A percentile compares a stretch with the other conserved stretches of the same genome.
These are phyloP conservation scores for Castanea sativa DNA, from an alignment of 306 rosid genomes.

Conservation along the genomic window DNA sequence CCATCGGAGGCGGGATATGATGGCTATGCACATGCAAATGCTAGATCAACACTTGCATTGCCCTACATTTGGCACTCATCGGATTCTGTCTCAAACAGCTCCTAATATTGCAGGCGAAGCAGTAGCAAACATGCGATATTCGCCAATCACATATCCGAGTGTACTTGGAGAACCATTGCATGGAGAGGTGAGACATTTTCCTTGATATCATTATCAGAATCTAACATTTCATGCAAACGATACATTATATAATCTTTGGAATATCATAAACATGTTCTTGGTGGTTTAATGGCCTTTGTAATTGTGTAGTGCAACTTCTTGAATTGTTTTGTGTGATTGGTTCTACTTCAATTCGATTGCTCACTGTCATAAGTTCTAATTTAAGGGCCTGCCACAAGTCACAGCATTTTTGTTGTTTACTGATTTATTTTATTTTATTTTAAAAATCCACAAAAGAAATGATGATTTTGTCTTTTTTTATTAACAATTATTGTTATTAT, in stretches of 20 bases:
- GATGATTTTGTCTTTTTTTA: too few species aligned
- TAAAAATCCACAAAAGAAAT: too few species aligned
- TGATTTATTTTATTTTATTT: too few species aligned
- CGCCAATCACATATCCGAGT: conserved; percentile 93
- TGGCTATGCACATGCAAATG: conserved; percentile 99
- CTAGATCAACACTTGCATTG: conserved; percentile 97
- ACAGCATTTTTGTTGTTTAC: background rate
- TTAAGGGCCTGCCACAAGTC: background rate
- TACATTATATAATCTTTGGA: background rate
- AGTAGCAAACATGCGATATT: conserved; percentile 58
- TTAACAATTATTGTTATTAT: background rate
- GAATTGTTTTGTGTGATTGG: background rate
- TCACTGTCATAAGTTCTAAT: background rate
- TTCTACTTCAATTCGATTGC: background rate
- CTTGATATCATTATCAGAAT: conserved; percentile 20
- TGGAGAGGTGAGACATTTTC: conserved; percentile 78
- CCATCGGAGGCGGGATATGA: conserved; percentile 95
- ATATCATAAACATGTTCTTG: background rate
- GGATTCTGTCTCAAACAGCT: conserved; percentile 65
- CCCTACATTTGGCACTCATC: conserved; percentile 93
- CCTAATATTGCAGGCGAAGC: conserved; percentile 68
- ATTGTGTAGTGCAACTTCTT: background rate
- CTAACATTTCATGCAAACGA: background rate
- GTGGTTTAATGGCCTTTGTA: background rate
- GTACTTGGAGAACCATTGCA: conserved; percentile 97